phyloP scores from a whole-genome alignment of 768 basidiomycete genomes.

The Collybia mongolica region DNA sequence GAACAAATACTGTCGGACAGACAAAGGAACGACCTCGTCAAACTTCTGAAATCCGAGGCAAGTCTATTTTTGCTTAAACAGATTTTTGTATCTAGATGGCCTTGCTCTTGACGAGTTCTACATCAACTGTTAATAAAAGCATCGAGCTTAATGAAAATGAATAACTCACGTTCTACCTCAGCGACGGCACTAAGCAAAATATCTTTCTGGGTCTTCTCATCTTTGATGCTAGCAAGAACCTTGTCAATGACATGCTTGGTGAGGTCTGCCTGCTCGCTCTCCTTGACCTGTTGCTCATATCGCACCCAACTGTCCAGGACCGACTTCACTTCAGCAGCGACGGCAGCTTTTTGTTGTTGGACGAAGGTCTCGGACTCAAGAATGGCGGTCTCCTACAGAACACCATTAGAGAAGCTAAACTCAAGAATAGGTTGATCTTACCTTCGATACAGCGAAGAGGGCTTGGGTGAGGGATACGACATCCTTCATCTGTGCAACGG shows the following conservation, averaged over 20 bases:
- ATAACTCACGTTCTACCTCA: slow-evolving; percentile 88
- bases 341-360: slow-evolving; percentile 82
- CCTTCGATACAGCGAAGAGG: slow-evolving; percentile 93
- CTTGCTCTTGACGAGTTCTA: slow-evolving; percentile 91
- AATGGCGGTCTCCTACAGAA: slow-evolving; percentile 79
- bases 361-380: slow-evolving; percentile 89
- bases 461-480: slow-evolving; percentile 88
- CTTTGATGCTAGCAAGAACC: slow-evolving; percentile 78
- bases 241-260: slow-evolving; percentile 86
- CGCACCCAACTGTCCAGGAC: slow-evolving; percentile 99
- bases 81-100: slow-evolving; percentile 60
- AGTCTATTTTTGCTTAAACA: neutral
- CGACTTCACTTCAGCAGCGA: slow-evolving; percentile 87
- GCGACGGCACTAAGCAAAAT: slow-evolving; percentile 75
- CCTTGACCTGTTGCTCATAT: slow-evolving; percentile 95
- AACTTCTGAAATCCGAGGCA: neutral
- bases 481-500: slow-evolving; percentile 93
- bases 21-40: neutral
- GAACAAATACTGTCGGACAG: neutral
- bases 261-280: slow-evolving; percentile 92
- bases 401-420: neutral
- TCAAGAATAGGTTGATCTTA: slow-evolving; percentile 25
- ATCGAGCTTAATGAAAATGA: neutral
- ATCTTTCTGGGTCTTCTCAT: slow-evolving; percentile 88
- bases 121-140: neutral